Evolutionary conservation across 2,329 filamentous ascomycete genomes (phyloP).

Genomic region (Sphaceloma murrayae): DNA sequence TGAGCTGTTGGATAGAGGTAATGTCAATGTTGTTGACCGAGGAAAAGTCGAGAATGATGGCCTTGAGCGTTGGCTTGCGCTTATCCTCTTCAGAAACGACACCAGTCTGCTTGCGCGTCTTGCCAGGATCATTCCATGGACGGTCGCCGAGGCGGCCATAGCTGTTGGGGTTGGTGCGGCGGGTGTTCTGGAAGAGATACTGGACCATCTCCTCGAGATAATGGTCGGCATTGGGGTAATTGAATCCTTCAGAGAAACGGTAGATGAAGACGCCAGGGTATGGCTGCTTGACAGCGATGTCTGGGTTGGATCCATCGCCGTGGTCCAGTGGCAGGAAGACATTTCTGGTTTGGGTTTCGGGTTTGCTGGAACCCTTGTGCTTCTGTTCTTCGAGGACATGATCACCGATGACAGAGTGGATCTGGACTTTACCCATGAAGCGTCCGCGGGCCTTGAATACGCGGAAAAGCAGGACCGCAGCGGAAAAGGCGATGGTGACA

Average conservation of each 20-base stretch:
- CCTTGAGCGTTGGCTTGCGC: slow-evolving; percentile 61
- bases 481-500: slow-evolving; percentile 67
- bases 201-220: slow-evolving; percentile 61
- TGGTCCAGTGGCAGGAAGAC: slow-evolving; percentile 83
- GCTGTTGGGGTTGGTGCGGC: slow-evolving; percentile 61
- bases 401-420: slow-evolving; percentile 76
- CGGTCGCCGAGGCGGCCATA: slow-evolving; percentile 58
- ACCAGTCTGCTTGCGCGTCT: slow-evolving; percentile 44
- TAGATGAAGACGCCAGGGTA: slow-evolving; percentile 95
- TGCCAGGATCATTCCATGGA: slow-evolving; percentile 91
- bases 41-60: slow-evolving; percentile 88
- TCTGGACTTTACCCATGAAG: slow-evolving; percentile 72
- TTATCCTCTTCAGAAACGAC: slow-evolving; percentile 32
- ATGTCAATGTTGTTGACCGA: slow-evolving; percentile 91
- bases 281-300: slow-evolving; percentile 66
- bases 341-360: slow-evolving; percentile 53
- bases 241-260: slow-evolving; percentile 88
- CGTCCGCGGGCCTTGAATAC: slow-evolving; percentile 72
- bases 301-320: slow-evolving; percentile 81
- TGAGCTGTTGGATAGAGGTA: slow-evolving; percentile 82
- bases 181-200: slow-evolving; percentile 50
- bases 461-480: slow-evolving; percentile 70
- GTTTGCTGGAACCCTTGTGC: slow-evolving; percentile 30
- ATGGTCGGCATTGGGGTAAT: slow-evolving; percentile 87
- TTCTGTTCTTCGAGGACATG: slow-evolving; percentile 52